Evolutionary conservation across 768 basidiomycete genomes (phyloP).

Genomic region (Auricularia auricula-judae): DNA sequence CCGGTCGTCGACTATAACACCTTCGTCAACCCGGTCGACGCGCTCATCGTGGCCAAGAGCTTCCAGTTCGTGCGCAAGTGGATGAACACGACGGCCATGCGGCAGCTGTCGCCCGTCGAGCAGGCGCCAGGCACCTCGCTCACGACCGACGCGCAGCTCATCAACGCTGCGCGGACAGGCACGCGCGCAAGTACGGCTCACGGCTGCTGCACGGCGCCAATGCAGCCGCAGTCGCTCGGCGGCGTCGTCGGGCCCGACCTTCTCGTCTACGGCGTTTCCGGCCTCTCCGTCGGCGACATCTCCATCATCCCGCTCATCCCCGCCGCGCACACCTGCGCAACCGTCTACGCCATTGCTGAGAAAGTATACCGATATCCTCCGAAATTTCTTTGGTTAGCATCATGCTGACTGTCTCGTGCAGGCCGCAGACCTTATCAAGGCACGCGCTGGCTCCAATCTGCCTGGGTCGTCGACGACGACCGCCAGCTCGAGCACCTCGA

Average conservation of each 20-base stretch:
- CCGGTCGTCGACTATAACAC: neutral
- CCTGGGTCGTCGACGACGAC: neutral
- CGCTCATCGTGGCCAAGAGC: neutral
- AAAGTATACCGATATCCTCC: neutral
- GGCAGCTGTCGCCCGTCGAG: neutral
- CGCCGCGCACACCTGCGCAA: constrained; percentile 11
- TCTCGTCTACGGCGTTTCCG: constrained; percentile 31
- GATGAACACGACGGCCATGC: neutral
- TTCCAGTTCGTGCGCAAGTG: neutral
- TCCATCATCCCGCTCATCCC: constrained; percentile 13
- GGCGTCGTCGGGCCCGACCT: constrained; percentile 35
- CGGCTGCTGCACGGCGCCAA: constrained; percentile 26
- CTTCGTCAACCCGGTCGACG: neutral
- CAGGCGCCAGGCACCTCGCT: constrained; percentile 1
- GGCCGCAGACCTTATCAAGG: constrained; percentile 16
- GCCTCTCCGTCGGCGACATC: constrained; percentile 28
- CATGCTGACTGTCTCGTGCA: constrained; percentile 7
- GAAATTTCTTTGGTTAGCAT: neutral
- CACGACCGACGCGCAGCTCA: constrained; percentile 11
- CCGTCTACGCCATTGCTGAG: constrained; percentile 12
- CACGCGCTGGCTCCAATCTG: neutral
- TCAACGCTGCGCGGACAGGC: constrained; percentile 10
- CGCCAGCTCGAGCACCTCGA: neutral
- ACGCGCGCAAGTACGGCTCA: constrained; percentile 14
- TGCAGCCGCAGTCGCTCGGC: constrained; percentile 27